Evolutionary conservation across 495 filamentous ascomycete genomes (phyloP), one percentile per base, ranked within the genome.

Genomic region (Neohortaea acidophila): DNA sequence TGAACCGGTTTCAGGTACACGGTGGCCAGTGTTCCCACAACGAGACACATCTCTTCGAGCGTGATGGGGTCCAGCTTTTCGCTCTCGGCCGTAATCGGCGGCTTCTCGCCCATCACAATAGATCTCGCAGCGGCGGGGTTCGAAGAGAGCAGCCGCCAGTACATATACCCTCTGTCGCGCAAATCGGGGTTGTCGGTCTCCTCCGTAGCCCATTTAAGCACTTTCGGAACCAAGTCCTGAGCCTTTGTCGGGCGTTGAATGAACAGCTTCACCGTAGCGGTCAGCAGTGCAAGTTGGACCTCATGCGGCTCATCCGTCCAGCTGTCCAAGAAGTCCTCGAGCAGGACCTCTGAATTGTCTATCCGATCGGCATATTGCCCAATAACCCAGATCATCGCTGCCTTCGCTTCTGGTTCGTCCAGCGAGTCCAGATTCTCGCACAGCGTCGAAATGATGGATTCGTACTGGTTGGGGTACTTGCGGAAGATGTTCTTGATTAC

Each of bases 321-420:
- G 9, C 84, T 79, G 44, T 83, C 81, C 18, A 99, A 59, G 57
- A 96, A 99, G 51, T 96, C 89, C 38, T 96, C 89, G 3, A 99
- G 71, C 0, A 99, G 68, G 0, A 77, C 81, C 47, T 96, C 89
- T 15, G 80, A 84, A 57, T 96, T 94, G 46, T 96, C 86, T 49
- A 99, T 99, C 13, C 89, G 77, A 52, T 84, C 82, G 6, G 89
- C 91, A 55, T 99, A 99, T 51, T 99, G 84, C 2, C 89, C 89
- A 51, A 99, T 96, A 38, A 99, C 84, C 89, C 89, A 99, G 45
- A 99, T 91, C 72, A 99, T 87, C n/a, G 89, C 89, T 3, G 87
- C 84, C 57, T 96, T 99, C 26, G 89, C 89, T 55, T 99, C 89
- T n/a, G 89, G 89, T 56, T 99, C 89, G 54, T 99, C 89, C 19